A percentile compares a stretch with the other conserved stretches of the same genome.
Conservation (phyloP, 1,139 yeast species). For the Debaryomyces udenii region DNA sequence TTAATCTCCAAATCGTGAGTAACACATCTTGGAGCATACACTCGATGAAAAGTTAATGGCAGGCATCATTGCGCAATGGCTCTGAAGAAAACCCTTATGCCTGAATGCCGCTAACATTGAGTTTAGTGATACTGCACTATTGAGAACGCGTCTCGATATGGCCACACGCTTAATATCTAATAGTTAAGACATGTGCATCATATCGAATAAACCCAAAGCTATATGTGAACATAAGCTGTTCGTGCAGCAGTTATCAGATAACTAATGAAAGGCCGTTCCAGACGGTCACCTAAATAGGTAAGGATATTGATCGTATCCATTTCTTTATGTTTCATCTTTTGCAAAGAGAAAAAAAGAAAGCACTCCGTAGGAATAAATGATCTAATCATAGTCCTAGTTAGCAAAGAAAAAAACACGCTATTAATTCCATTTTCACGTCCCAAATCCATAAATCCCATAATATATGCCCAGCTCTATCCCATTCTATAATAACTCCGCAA, state of each 20-base stretch:
- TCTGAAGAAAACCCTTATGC: too few relatives aligned
- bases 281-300: conserved; percentile 5
- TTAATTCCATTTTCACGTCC: conserved; percentile 5
- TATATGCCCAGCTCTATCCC: conserved; percentile 2
- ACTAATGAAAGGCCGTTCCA: conserved; percentile 4
- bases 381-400: conserved; percentile 2
- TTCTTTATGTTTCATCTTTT: conserved; percentile 8
- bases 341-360: conserved; percentile 10
- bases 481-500: conserved; percentile 1
- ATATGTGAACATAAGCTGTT: neutral
- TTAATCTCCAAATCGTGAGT: too few relatives aligned
- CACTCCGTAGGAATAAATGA: conserved; percentile 5
- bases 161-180: too few relatives aligned
- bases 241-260: conserved; percentile 6
- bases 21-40: too few relatives aligned
- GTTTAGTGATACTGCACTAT: neutral
- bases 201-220: neutral
- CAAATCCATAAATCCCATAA: neutral
- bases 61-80: too few relatives aligned
- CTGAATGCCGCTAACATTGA: too few relatives aligned
- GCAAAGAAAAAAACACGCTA: conserved; percentile 12
- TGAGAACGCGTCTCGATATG: neutral
- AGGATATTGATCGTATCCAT: conserved; percentile 3
- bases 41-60: too few relatives aligned
- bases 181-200: neutral